phyloP scores from a whole-genome alignment of 805 yeast species.

The Nakazawaea wickerhamii region DNA sequence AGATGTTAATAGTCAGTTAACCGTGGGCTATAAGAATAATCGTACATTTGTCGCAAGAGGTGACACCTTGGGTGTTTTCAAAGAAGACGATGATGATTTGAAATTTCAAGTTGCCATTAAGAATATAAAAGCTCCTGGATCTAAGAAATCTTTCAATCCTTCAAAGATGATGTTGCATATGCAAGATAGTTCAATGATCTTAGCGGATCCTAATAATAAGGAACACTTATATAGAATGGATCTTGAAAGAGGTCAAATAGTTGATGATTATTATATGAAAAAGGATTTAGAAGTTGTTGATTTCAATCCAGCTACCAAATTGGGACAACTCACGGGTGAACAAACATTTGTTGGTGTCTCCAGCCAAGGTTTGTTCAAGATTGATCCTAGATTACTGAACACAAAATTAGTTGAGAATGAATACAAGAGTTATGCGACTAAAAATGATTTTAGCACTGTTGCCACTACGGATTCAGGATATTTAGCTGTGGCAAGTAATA shows the following conservation, averaged over 20 bases:
- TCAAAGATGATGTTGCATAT: slow-evolving; percentile 62
- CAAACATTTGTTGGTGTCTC: slow-evolving; percentile 71
- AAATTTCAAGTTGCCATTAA: slow-evolving; percentile 66
- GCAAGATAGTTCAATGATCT: slow-evolving; percentile 62
- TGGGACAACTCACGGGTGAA: slow-evolving; percentile 68
- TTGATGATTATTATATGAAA: slow-evolving; percentile 76
- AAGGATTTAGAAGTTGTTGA: slow-evolving; percentile 45
- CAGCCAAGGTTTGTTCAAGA: slow-evolving; percentile 56
- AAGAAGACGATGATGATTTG: slow-evolving; percentile 43
- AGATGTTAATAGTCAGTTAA: slow-evolving; percentile 56
- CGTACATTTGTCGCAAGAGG: slow-evolving; percentile 79
- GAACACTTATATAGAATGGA: slow-evolving; percentile 67
- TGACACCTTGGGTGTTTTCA: slow-evolving; percentile 75
- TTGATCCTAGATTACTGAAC: slow-evolving; percentile 71
- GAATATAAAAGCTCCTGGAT: slow-evolving; percentile 46
- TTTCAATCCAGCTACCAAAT: slow-evolving; percentile 68
- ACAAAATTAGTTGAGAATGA: slow-evolving; percentile 55
- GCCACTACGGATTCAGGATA: slow-evolving; percentile 71
- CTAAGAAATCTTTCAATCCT: slow-evolving; percentile 32
- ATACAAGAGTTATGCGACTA: slow-evolving; percentile 49
- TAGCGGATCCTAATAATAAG: slow-evolving; percentile 46
- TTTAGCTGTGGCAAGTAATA: slow-evolving; percentile 68
- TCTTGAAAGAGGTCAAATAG: slow-evolving; percentile 68
- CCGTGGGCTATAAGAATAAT: slow-evolving; percentile 65
- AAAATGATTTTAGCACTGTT: slow-evolving; percentile 49